Evolutionary conservation across 768 basidiomycete genomes (phyloP), one percentile per base, ranked within the genome.

Genomic region (Mycena kentingensis): DNA sequence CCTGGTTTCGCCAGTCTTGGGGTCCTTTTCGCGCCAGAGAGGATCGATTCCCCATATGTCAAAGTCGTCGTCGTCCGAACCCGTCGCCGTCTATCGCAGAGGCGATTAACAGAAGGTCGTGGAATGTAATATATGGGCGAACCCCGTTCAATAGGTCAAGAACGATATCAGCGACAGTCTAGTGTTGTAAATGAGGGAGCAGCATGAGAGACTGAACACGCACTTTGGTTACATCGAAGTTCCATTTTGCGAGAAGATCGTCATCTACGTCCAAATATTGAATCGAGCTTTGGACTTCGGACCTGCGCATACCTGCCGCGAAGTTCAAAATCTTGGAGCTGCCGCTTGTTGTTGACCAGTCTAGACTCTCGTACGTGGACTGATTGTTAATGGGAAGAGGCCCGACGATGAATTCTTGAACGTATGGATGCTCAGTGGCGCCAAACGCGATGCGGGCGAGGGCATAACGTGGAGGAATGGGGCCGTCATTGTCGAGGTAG

Each of bases 11-110:
- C 53, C 56, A n/a, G n/a, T n/a, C n/a, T n/a, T n/a, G 39, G 60
- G 51, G 5, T 57, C 55, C 32, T 60, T 51, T 18, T 60, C 58
- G 39, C 51, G 54, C 61, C 56, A 60, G 11, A 63, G 43, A 2
- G 61, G 61, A 39, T 63, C 61, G 18, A 60, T 63, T 24, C 58
- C 61, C 55, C 51, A 63, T 36, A 63, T 63, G 42, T 63, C 61
- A 15, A 63, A 60, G 31, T 50, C 49, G 29, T 60, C 61, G 28
- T 63, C 56, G 43, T 58, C 58, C 4, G 58, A 46, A 10, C 61
- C 58, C 5, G 58, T 55, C 1, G 56, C 61, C 27, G 61, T 63
- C 61, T 63, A 28, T n/a, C n/a, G n/a, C n/a, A n/a, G 16, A 24
- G 8, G 6, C 1, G 10, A 26, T 55, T 42, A n/a, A 21, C 19